Conservation (phyloP, 768 basidiomycete genomes). For the Pleurotus salmoneostramineus region DNA sequence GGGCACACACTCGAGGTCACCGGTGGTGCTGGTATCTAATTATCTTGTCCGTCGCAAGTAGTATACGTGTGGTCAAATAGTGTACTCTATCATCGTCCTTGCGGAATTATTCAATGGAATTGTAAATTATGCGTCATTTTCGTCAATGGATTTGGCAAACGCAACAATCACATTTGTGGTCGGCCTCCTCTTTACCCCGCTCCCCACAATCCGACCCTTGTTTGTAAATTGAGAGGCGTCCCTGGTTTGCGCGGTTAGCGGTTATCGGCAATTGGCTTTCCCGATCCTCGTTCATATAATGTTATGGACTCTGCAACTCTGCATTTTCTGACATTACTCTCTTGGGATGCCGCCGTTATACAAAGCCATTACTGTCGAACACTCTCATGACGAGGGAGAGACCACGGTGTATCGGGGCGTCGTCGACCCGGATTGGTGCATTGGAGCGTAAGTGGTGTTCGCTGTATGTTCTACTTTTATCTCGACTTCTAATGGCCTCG, state of each 20-base stretch:
- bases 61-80: too few species aligned
- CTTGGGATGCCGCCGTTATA: constrained; percentile 36
- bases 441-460: constrained; percentile 34
- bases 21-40: constrained; percentile 71
- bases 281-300: neutral
- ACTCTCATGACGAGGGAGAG: constrained; percentile 11
- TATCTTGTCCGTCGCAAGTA: neutral
- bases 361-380: constrained; percentile 26
- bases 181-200: too few species aligned
- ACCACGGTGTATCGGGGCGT: constrained; percentile 27
- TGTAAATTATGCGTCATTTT: too few species aligned
- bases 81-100: too few species aligned
- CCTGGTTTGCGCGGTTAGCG: too few species aligned
- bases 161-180: too few species aligned
- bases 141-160: too few species aligned
- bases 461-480: neutral
- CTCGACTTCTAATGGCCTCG: constrained; percentile 5
- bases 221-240: too few species aligned
- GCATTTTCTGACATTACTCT: neutral
- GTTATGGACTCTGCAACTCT: neutral
- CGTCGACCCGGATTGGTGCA: constrained; percentile 42
- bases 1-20: constrained; percentile 86
- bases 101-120: too few species aligned
- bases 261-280: neutral
- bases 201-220: too few species aligned